These are phyloP conservation scores for Cucumis hystrix DNA, from an alignment of 306 rosid genomes.

Conservation along the genomic window DNA sequence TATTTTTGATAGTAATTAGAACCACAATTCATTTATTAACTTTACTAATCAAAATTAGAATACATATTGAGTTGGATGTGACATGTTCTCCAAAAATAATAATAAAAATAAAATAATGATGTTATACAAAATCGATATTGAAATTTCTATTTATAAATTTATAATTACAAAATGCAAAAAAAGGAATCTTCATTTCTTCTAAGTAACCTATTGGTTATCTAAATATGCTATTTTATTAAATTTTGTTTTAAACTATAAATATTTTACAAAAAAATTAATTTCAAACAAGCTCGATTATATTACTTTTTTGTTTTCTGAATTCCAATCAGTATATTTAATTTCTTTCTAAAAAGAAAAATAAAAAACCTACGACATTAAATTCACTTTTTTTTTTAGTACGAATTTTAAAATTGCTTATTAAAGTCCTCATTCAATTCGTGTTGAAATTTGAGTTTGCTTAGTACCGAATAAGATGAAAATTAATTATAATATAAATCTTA, in stretches of 20 bases:
- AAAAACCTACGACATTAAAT: no score
- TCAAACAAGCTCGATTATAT: background rate
- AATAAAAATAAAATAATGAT: no score
- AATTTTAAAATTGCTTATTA: background rate
- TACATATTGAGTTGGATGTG: background rate
- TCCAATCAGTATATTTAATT: background rate
- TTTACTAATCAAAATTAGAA: background rate
- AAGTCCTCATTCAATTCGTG: no score
- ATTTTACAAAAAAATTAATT: no score
- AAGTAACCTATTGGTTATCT: background rate
- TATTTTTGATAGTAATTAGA: background rate
- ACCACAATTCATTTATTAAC: background rate
- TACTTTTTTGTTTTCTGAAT: background rate
- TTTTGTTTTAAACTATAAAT: no score
- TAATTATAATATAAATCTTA: no score
- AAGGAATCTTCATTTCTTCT: background rate
- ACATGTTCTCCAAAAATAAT: background rate
- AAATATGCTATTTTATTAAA: background rate
- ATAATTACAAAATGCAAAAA: background rate
- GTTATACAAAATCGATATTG: no score
- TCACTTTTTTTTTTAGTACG: background rate
- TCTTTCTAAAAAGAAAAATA: background rate
- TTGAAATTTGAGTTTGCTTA: no score
- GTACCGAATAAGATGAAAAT: no score
- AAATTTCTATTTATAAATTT: background rate